phyloP scores from a whole-genome alignment of 305 asterid genomes.

The Fraxinus paxiana region DNA sequence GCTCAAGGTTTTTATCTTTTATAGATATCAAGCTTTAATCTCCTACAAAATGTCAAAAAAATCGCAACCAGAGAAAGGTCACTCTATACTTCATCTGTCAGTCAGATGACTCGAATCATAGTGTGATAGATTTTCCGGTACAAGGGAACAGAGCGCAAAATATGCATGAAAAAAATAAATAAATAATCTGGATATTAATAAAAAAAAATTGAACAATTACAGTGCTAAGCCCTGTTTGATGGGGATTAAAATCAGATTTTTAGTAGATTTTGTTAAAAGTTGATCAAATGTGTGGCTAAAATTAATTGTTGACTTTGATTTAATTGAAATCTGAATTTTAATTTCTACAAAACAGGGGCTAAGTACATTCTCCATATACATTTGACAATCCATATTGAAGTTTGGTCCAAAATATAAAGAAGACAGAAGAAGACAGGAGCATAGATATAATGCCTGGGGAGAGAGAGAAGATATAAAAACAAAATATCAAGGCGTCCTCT shows the following conservation, averaged over 20 bases:
- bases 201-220: neutral
- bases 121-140: neutral
- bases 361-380: neutral
- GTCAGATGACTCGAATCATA: neutral
- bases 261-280: too few relatives aligned
- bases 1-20: neutral
- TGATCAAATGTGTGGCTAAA: neutral
- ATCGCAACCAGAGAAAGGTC: neutral
- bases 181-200: neutral
- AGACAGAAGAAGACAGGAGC: neutral
- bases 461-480: neutral
- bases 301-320: neutral
- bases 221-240: neutral
- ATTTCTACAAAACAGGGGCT: neutral
- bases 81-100: neutral
- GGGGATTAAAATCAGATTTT: neutral
- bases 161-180: neutral
- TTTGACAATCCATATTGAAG: neutral
- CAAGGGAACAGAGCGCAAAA: neutral
- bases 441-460: neutral
- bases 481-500: neutral
- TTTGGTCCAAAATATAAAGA: neutral
- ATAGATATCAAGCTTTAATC: neutral
- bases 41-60: neutral
- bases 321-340: neutral